Percentiles rank a stretch among this genome's conserved stretches.
phyloP scores from a whole-genome alignment of 176 grass and related monocot genomes.

The Eleusine coracana region DNA sequence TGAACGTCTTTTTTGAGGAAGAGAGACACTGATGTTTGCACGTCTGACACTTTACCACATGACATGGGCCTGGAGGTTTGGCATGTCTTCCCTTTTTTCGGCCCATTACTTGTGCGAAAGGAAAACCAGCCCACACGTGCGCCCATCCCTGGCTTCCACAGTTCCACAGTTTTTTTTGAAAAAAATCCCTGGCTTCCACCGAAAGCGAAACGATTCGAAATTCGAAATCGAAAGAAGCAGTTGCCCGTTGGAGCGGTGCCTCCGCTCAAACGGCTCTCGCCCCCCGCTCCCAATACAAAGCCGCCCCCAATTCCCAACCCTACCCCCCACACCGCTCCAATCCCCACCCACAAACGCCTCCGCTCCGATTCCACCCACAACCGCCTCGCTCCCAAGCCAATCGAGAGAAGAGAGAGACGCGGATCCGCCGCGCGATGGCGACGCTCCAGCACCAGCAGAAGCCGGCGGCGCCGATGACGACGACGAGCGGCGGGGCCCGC shows the following conservation, averaged over 20 bases:
- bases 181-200: neutral
- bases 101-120: neutral
- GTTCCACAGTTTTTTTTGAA: too few species aligned
- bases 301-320: slow-evolving; percentile 20
- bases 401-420: neutral
- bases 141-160: neutral
- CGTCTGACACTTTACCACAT: too few species aligned
- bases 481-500: slow-evolving; percentile 40
- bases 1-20: too few species aligned
- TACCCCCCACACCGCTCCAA: neutral
- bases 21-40: too few species aligned
- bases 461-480: slow-evolving; percentile 17
- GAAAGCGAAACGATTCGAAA: slow-evolving; percentile 32
- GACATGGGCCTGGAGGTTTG: too few species aligned
- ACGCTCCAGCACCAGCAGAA: slow-evolving; percentile 35
- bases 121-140: neutral
- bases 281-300: slow-evolving; percentile 40
- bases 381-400: neutral
- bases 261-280: slow-evolving; percentile 46
- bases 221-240: slow-evolving; percentile 43
- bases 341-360: neutral
- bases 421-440: slow-evolving; percentile 43
- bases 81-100: neutral
- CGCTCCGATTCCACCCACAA: neutral
- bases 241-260: slow-evolving; percentile 43